Conservation (phyloP, 306 rosid genomes). For the Medicago arabica region DNA sequence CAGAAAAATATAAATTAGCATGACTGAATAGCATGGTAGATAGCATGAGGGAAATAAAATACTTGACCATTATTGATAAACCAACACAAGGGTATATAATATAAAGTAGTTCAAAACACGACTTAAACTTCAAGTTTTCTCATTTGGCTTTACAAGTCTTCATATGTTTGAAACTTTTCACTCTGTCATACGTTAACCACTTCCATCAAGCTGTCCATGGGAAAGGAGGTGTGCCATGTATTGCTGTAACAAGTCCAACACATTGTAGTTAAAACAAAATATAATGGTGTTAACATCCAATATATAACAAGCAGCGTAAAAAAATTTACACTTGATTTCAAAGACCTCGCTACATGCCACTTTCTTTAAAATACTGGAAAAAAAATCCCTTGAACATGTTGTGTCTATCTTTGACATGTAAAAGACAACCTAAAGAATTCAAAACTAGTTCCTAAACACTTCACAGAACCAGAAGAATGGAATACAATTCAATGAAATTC, state of each 20-base stretch:
- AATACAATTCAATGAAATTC: slow-evolving; percentile 13
- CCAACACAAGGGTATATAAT: background rate
- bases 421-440: background rate
- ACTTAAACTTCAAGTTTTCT: slow-evolving; percentile 25
- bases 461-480: background rate
- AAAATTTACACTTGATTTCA: background rate
- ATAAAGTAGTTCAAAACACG: slow-evolving; percentile 5
- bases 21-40: background rate
- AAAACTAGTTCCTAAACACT: slow-evolving; percentile 16
- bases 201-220: slow-evolving; percentile 88
- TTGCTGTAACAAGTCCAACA: slow-evolving; percentile 64
- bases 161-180: slow-evolving; percentile 10
- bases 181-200: slow-evolving; percentile 47
- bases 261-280: background rate
- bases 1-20: background rate
- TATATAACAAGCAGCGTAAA: slow-evolving; percentile 14
- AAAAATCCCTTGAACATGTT: background rate
- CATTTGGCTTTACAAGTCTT: slow-evolving; percentile 18
- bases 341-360: background rate
- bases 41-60: background rate
- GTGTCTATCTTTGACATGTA: slow-evolving; percentile 6
- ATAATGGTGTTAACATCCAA: slow-evolving; percentile 17
- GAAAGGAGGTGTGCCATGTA: slow-evolving; percentile 95
- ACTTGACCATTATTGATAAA: slow-evolving; percentile 12
- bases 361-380: background rate